Base-by-base conservation (phyloP, 2,329 filamentous ascomycete species). In the Xylaria sp. region DNA sequence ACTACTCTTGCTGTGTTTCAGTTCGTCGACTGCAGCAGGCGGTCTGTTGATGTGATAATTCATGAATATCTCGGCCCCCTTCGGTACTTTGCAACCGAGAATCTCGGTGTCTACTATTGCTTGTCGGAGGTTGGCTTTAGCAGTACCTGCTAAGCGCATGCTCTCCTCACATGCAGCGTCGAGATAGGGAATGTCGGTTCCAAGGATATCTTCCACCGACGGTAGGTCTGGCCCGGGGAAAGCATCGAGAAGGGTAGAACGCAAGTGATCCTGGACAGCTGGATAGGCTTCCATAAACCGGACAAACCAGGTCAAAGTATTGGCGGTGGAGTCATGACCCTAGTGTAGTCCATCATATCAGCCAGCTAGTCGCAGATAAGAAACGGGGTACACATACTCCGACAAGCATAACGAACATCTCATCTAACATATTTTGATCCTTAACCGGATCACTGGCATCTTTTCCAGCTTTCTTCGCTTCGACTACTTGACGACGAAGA, bases 41-140 rank as follows among this genome's bases (percentile, higher is more conserved):
- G 44, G 3, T 20, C 44, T 18, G 84, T 69, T 41, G 63, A 63
- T 59, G 69, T 73, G 63, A 73, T 62, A 73, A 51, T 79, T 69
- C 55, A 80, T 63, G 15, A 72, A 55, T 10, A 69, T 56, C 25
- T 73, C 66, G 28, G 70, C 67, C 0, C 69, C 71, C 28, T 73
- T 73, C 2, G 71, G 70, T 13, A 73, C 65, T 15, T 57, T 65
- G 34, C 37, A 67, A 10, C 72, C 71, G 0, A 69, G 52, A 18
- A 72, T 71, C 37, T 72, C 66, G 1, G 68, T 70, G 20, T 72
- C 70, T 18, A 67, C 59, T 3, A 69, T 0, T 2, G 68, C 63
- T 54, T 72, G 68, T 1, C 68, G 70, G 6, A 72, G 37, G 46
- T 63, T 72, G 37, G 13, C 70, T 37, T 69, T 66, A 10, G 68